A percentile compares a stretch with the other conserved stretches of the same genome.
Conservation (phyloP, 495 filamentous ascomycete species). For the Lasiosphaeriaceae sp. region DNA sequence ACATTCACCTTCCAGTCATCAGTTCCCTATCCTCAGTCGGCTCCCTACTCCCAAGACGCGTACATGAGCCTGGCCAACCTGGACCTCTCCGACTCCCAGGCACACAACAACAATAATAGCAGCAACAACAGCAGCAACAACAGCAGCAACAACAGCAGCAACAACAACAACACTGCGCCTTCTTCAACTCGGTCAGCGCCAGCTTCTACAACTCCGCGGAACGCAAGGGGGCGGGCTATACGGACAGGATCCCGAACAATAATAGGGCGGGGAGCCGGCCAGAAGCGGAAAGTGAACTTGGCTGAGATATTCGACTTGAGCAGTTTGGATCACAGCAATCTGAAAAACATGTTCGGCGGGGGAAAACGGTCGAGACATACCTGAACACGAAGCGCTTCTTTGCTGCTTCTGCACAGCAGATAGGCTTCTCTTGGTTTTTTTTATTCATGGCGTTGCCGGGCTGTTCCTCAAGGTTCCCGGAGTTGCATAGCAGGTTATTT, state of each 20-base stretch:
- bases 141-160: background rate
- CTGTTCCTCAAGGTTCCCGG: no score
- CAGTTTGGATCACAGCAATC: constrained; percentile 51
- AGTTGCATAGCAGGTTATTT: no score
- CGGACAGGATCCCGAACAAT: constrained; percentile 39
- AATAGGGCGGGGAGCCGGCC: constrained; percentile 59
- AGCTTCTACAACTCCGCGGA: constrained; percentile 49
- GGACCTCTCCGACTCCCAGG: constrained; percentile 40
- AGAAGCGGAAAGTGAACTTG: constrained; percentile 73
- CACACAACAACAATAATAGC: background rate
- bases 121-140: background rate
- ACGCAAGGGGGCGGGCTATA: constrained; percentile 36
- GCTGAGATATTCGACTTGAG: constrained; percentile 82
- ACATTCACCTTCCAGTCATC: constrained; percentile 71
- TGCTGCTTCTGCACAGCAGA: no score
- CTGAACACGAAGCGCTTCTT: constrained; percentile 22
- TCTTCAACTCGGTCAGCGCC: constrained; percentile 34
- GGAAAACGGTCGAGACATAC: constrained; percentile 69
- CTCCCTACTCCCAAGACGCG: constrained; percentile 65
- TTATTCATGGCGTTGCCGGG: no score
- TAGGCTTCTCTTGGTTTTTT: no score
- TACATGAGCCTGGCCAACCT: constrained; percentile 57
- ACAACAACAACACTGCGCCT: constrained; percentile 3
- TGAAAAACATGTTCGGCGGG: constrained; percentile 60
- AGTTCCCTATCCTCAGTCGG: constrained; percentile 60